Base-by-base conservation (phyloP, 495 filamentous ascomycete species). In the Saxophila tyrrhenica region DNA sequence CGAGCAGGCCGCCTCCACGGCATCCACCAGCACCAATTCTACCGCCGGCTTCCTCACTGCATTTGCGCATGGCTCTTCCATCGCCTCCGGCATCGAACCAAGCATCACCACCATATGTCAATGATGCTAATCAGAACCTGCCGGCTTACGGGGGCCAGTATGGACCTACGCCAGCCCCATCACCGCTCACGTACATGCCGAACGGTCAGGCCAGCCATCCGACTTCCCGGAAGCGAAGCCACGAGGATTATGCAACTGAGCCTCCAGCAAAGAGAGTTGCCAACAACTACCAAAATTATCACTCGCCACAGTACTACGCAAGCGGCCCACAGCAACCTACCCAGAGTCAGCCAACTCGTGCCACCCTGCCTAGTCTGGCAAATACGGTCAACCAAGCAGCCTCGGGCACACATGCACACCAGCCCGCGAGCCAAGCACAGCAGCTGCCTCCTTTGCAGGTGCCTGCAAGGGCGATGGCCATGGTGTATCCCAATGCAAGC, bases 211-310 rank as follows among this genome's bases (percentile, higher is more conserved):
- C 9, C 13, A 24, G n/a, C 29, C 15, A 32, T 19, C 39, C 44
- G 15, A 51, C 47, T 45, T 5, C 46, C 11, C 74, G 82, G 54
- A 96, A 96, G 70, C 75, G 89, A 52, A 84, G 78, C 54, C 75
- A 78, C 35, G 89, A 94, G 35, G 78, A 81, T 13, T 72, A 77
- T 11, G 68, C 66, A 24, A 67, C 73, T 10, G 83, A 91, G 52
- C 83, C 81, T 19, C 78, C 85, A 10, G 69, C 81, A 10, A 94
- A 94, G 72, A 74, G 85, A 46, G n/a, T 55, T 9, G 54, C 60
- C 3, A 55, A 51, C 38, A 48, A 20, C 2, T 42, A 35, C 13
- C 55, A 55, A 48, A 73, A 51, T 72, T 65, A 67, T 67, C 60
- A 57, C 50, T 61, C 73, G 39, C 64, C 67, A 1, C 59, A 69